phyloP scores from a whole-genome alignment of 2,329 filamentous ascomycete species.

The Hymenoscyphus linearis region DNA sequence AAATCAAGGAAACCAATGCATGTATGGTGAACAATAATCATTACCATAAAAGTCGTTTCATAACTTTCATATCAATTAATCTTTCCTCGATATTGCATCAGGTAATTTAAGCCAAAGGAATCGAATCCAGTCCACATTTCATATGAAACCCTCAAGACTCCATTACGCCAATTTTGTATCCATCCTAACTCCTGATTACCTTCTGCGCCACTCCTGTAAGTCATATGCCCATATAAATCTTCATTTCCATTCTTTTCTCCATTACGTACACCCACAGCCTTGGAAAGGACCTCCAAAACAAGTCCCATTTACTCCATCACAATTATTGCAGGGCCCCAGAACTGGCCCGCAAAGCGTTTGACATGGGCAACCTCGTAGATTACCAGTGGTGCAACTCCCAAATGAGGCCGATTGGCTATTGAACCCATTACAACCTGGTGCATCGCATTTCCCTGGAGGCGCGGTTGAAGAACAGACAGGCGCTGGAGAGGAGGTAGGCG shows the following conservation, averaged over 20 bases:
- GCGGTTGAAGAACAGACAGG: background rate
- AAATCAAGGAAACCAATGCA: background rate
- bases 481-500: background rate
- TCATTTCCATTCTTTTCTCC: background rate
- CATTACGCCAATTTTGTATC: background rate
- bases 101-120: background rate
- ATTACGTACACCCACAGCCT: constrained; percentile 8
- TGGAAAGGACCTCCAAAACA: background rate
- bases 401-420: constrained; percentile 5
- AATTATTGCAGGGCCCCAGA: constrained; percentile 5
- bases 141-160: background rate
- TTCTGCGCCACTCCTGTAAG: background rate
- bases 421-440: constrained; percentile 1
- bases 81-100: background rate
- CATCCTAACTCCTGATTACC: background rate
- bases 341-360: constrained; percentile 4
- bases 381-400: background rate
- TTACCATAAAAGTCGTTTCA: background rate
- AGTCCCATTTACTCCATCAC: constrained; percentile 4
- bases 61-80: background rate
- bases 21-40: background rate
- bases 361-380: constrained; percentile 4
- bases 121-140: background rate
- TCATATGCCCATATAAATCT: background rate
- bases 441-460: constrained; percentile 1